Conservation (phyloP, 2,329 filamentous ascomycete genomes). For the Sclerotinia glacialis region DNA sequence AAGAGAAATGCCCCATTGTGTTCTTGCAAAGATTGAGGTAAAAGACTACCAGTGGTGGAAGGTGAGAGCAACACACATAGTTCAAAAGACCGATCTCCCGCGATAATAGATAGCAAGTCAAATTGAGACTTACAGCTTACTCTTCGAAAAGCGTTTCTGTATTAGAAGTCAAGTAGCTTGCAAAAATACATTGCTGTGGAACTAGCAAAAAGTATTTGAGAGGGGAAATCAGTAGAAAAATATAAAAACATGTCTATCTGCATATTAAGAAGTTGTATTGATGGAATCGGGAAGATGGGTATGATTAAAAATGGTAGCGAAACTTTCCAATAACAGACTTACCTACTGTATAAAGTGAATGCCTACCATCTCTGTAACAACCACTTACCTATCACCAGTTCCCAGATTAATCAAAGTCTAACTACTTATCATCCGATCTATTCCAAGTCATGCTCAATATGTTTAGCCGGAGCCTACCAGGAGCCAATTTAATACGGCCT, state of each 20-base stretch:
- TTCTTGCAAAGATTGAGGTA: conserved; percentile 4
- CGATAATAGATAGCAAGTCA: background rate
- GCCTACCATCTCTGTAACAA: background rate
- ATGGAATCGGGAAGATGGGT: background rate
- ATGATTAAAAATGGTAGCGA: background rate
- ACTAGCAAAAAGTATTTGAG: background rate
- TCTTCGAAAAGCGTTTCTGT: background rate
- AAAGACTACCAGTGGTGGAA: background rate
- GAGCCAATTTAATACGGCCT: background rate
- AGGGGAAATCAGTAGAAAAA: background rate
- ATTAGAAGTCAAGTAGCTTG: background rate
- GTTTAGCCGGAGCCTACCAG: background rate
- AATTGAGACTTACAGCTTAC: background rate
- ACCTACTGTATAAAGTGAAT: conserved; percentile 3
- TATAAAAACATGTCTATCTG: background rate
- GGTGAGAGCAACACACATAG: background rate
- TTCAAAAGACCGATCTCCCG: background rate
- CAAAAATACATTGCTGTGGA: background rate
- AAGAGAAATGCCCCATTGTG: background rate
- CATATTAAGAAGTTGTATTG: background rate
- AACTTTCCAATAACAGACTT: background rate
- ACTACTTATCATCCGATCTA: background rate
- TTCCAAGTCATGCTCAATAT: background rate
- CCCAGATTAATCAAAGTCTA: background rate
- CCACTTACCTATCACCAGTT: background rate